These are phyloP conservation scores for Stagonosporopsis tanaceti DNA, from an alignment of 2,329 filamentous ascomycete genomes.

Conservation along the genomic window DNA sequence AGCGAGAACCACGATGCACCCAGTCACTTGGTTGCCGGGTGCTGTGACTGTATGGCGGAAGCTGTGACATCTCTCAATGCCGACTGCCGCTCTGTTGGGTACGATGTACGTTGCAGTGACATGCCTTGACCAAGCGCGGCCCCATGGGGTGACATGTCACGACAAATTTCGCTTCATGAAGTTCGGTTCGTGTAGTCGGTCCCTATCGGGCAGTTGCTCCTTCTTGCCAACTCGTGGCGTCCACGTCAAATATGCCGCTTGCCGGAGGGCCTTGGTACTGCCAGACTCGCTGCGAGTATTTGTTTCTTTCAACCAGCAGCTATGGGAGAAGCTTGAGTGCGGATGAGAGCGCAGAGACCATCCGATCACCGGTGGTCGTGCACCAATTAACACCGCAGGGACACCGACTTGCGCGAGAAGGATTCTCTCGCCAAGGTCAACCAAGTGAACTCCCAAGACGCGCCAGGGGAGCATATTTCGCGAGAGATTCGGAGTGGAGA, in stretches of 20 bases:
- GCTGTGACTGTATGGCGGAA: neutral
- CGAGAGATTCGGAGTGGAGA: neutral
- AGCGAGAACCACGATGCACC: neutral
- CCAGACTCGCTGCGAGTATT: neutral
- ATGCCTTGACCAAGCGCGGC: neutral
- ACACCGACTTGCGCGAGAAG: neutral
- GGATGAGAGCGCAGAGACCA: neutral
- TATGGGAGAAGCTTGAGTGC: neutral
- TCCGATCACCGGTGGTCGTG: neutral
- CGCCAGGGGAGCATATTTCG: neutral
- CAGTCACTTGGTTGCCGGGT: neutral
- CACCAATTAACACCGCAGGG: neutral
- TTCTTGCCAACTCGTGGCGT: conserved; percentile 4
- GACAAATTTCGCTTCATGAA: conserved; percentile 2
- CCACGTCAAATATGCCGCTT: neutral
- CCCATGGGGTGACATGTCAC: conserved; percentile 7
- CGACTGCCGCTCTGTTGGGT: neutral
- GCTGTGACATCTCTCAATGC: neutral
- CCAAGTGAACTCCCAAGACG: neutral
- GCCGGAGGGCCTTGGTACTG: neutral
- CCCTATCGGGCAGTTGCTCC: conserved; percentile 1
- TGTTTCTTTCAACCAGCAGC: neutral
- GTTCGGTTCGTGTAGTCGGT: neutral
- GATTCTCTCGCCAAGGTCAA: conserved; percentile 3
- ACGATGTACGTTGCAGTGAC: neutral